A percentile compares a stretch with the other conserved stretches of the same genome.
Conservation (phyloP, 495 filamentous ascomycete species). For the Penicillium angulare region DNA sequence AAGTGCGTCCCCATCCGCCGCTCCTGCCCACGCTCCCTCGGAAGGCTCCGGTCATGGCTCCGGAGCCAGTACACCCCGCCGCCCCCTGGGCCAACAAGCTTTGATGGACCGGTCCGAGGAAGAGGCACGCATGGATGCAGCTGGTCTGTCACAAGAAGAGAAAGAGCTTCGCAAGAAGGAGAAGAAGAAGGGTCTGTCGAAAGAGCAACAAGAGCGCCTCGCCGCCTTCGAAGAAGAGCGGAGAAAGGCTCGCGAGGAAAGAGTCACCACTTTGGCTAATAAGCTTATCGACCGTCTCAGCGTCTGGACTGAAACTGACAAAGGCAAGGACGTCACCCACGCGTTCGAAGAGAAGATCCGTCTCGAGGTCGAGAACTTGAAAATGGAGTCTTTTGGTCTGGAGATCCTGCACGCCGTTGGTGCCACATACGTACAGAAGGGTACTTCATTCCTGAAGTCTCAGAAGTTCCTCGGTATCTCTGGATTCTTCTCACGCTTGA, state of each 20-base stretch:
- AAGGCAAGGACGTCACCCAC: constrained; percentile 73
- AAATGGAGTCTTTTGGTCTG: constrained; percentile 98
- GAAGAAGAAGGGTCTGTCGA: constrained; percentile 83
- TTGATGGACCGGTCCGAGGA: constrained; percentile 89
- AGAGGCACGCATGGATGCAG: constrained; percentile 68
- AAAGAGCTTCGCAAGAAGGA: constrained; percentile 75
- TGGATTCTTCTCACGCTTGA: constrained; percentile 88
- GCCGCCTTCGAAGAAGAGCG: constrained; percentile 87
- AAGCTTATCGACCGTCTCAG: constrained; percentile 90
- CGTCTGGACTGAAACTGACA: constrained; percentile 97
- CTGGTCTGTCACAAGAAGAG: constrained; percentile 71
- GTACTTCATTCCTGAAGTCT: constrained; percentile 81
- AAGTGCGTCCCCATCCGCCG: constrained; percentile 19
- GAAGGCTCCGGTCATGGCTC: constrained; percentile 40
- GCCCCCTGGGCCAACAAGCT: constrained; percentile 70
- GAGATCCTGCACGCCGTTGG: constrained; percentile 98
- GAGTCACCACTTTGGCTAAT: constrained; percentile 75
- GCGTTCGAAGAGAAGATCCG: constrained; percentile 92
- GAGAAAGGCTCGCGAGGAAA: constrained; percentile 79
- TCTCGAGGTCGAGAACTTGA: constrained; percentile 96
- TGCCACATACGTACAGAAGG: constrained; percentile 82
- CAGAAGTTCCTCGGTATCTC: constrained; percentile 96
- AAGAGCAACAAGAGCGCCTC: constrained; percentile 88
- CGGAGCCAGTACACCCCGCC: constrained; percentile 66
- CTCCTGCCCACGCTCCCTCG: constrained; percentile 12